Conservation (phyloP, 2,329 filamentous ascomycete species). For the Phialophora verrucosa region DNA sequence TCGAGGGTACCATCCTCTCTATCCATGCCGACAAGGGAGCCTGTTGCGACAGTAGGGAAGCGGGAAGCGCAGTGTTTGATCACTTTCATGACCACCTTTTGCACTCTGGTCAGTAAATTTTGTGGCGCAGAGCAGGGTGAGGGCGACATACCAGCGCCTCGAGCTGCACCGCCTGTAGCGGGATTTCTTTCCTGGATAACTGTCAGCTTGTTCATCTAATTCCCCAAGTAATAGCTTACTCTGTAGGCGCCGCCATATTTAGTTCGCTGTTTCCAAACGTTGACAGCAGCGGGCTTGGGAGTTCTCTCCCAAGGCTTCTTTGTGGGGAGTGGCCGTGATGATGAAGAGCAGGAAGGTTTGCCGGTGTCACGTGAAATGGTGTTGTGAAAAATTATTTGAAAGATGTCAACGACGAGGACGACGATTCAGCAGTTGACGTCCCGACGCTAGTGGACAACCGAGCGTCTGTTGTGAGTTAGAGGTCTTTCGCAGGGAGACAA, state of each 20-base stretch:
- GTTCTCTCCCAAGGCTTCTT: constrained; percentile 5
- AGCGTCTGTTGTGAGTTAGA: neutral
- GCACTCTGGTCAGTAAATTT: constrained; percentile 39
- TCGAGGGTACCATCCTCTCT: constrained; percentile 72
- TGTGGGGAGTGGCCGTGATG: constrained; percentile 28
- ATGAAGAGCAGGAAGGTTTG: constrained; percentile 16
- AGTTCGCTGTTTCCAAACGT: constrained; percentile 85
- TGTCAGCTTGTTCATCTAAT: constrained; percentile 30
- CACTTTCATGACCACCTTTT: constrained; percentile 92
- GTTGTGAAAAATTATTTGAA: neutral
- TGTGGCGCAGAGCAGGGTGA: constrained; percentile 42
- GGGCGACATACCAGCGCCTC: constrained; percentile 78
- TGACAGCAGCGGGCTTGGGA: constrained; percentile 54
- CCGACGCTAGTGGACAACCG: neutral
- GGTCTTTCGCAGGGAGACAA: neutral
- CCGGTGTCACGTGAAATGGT: constrained; percentile 16
- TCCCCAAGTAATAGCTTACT: constrained; percentile 9
- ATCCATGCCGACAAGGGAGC: constrained; percentile 93
- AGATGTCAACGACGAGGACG: neutral
- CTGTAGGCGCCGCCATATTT: constrained; percentile 49
- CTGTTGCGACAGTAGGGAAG: constrained; percentile 88
- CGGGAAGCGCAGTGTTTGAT: constrained; percentile 89
- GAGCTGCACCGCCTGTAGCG: constrained; percentile 87
- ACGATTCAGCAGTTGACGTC: neutral
- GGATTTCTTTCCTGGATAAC: constrained; percentile 64